Evolutionary conservation across 2,329 filamentous ascomycete genomes (phyloP), one percentile per base, ranked within the genome.

Genomic region (Talaromyces amestolkiae): DNA sequence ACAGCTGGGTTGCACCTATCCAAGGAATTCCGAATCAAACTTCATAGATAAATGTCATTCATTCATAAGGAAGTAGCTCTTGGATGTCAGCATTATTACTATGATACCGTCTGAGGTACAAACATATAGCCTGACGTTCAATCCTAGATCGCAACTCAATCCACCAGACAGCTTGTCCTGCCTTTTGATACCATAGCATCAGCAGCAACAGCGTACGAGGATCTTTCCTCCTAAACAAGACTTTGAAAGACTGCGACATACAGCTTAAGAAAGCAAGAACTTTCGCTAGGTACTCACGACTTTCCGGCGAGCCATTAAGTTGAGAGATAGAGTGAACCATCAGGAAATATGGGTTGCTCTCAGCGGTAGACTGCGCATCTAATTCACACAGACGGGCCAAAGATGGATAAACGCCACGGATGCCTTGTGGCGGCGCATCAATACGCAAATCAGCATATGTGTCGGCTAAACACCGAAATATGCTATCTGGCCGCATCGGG

Each of bases 401-500:
- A 0, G 64, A 45, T 0, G 1, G 22, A n/a, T 68, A 68, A 49
- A 76, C 71, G 51, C 68, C 69, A 35, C 70, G 66, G 11, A 69
- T 68, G 0, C 72, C 73, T 1, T 15, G 41, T 39, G 70, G 65
- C 15, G 73, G 71, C 11, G 80, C 66, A 0, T 79, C 77, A 6
- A 72, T 69, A 37, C 72, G 22, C 73, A 83, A 78, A 0, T 78
- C 63, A 33, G 76, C 76, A 68, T 71, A 81, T 1, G 76, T 71
- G 13, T 61, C 65, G 3, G 67, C 65, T 71, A 75, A 72, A 24
- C 71, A 68, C 33, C 45, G 68, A 69, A 87, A 86, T 1, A 83
- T 67, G 61, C 83, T 84, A 19, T 83, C 82, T 0, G 76, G 69
- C 10, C 83, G 76, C 3, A 78, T 66, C 0, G 85, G 83, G 59